These are phyloP conservation scores for Breviolum minutum DNA, from an alignment of 73 alveolate genomes.

Conservation along the genomic window DNA sequence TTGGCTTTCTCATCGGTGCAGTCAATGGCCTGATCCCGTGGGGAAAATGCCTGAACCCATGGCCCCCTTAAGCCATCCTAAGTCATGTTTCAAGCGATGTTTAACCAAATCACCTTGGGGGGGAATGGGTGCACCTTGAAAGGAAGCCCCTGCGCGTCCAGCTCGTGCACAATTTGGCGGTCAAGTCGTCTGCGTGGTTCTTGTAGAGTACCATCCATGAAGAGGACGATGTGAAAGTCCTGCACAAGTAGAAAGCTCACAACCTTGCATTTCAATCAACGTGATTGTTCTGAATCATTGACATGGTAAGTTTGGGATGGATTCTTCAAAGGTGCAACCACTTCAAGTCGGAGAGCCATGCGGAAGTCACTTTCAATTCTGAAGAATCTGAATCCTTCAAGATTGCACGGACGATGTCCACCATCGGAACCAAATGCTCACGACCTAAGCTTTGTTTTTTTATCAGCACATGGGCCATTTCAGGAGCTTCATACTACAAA, in stretches of 20 bases:
- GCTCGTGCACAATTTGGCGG: constrained; percentile 27
- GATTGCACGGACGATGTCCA: constrained; percentile 54
- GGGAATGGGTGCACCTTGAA: not conserved
- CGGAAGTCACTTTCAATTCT: not conserved
- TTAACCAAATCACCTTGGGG: not conserved
- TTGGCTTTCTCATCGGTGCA: constrained; percentile 51
- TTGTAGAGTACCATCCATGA: constrained; percentile 53
- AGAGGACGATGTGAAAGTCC: constrained; percentile 53
- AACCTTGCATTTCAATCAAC: not conserved
- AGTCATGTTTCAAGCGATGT: not conserved
- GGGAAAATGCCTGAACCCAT: too few relatives aligned
- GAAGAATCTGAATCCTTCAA: constrained; percentile 25
- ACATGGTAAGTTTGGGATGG: too few relatives aligned
- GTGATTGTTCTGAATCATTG: too few relatives aligned
- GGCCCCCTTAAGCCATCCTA: too few relatives aligned
- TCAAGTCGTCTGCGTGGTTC: constrained; percentile 1
- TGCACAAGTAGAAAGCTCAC: not conserved
- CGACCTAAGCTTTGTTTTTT: not conserved
- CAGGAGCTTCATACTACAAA: too few relatives aligned
- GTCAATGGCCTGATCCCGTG: constrained; percentile 6
- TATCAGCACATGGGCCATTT: too few relatives aligned
- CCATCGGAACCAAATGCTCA: constrained; percentile 76
- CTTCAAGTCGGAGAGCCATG: too few relatives aligned
- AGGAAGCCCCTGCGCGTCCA: constrained; percentile 39
- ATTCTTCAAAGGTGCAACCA: too few relatives aligned